Evolutionary conservation across 2,329 filamentous ascomycete genomes (phyloP), one percentile per base, ranked within the genome.

Genomic region (Colletotrichum tropicale): DNA sequence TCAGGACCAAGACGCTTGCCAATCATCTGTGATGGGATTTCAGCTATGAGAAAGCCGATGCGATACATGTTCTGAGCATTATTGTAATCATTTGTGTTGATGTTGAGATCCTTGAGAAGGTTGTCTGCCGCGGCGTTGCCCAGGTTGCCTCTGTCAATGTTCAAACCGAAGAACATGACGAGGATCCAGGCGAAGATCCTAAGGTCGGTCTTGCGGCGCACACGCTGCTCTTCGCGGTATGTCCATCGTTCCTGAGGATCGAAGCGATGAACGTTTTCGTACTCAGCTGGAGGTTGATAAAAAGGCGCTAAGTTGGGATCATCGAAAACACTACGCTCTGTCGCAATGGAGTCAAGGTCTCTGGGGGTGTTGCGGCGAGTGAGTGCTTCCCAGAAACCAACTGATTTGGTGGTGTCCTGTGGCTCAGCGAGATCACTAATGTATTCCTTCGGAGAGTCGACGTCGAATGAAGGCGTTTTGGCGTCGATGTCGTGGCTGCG

Each of bases 21-120:
- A 30, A 92, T 84, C 26, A 93, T 83, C 78, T 92, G 90, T 0
- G 89, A 91, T 0, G 91, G 91, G 1, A 93, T 83, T 79, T 93
- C 91, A 0, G 90, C 87, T 21, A 84, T 86, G 24, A 91, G 83
- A 75, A 90, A 91, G 2, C 21, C 56, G 10, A 61, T 61, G 9
- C 21, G 56, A 32, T 58, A 61, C 24, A 61, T 30, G 16, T 28
- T 61, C 0, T 61, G 21, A 5, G 24, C 56, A 18, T 28, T 61
- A 16, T 61, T 61, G 2, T 61, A 61, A 61, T 61, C 56, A 21
- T 61, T 61, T 4, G 56, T 61, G 24, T 28, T 61, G 24, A 61
- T 61, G 16, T 30, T n/a, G 24, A 61, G 28, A n/a, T 61, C 56
- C 1, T 61, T 61, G 6, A 61, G 56, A 18, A 61, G 26, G 18